Percentiles rank a stretch among this genome's conserved stretches.
Evolutionary conservation across 2,329 filamentous ascomycete genomes (phyloP).

Genomic region (Trichoderma atroviride): DNA sequence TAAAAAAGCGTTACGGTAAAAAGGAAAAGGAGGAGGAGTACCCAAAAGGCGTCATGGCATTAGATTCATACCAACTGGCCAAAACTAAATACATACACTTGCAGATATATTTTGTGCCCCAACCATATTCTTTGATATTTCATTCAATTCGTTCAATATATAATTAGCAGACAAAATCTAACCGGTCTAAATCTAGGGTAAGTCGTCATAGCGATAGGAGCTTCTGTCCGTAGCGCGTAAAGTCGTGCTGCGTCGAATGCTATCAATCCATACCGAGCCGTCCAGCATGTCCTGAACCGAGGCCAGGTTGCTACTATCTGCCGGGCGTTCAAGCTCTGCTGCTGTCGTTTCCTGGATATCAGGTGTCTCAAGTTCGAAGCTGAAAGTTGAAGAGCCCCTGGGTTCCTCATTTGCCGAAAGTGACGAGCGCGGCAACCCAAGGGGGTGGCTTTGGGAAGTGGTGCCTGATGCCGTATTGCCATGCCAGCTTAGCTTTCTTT

Average conservation of each 20-base stretch:
- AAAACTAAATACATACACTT: background rate
- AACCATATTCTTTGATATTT: background rate
- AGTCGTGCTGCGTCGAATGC: constrained; percentile 85
- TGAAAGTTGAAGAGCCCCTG: constrained; percentile 58
- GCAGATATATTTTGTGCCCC: background rate
- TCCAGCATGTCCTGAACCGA: constrained; percentile 85
- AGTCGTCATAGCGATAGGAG: constrained; percentile 39
- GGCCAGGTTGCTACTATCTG: constrained; percentile 71
- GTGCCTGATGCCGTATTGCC: constrained; percentile 47
- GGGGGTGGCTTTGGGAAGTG: constrained; percentile 48
- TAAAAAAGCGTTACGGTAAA: background rate
- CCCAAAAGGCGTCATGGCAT: background rate
- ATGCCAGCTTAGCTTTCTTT: constrained; percentile 34
- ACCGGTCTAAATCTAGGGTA: constrained; percentile 26
- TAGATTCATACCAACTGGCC: constrained; percentile 4
- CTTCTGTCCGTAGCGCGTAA: constrained; percentile 50
- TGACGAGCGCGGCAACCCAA: constrained; percentile 56
- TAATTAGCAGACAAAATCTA: background rate
- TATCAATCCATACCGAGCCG: constrained; percentile 90
- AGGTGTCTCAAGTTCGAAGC: constrained; percentile 58
- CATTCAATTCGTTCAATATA: background rate
- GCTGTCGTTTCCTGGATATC: constrained; percentile 35
- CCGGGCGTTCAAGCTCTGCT: constrained; percentile 33
- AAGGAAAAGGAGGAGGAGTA: background rate
- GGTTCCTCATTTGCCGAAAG: constrained; percentile 45